Evolutionary conservation across 805 yeast species (phyloP).

Genomic region (Hanseniaspora meyeri): DNA sequence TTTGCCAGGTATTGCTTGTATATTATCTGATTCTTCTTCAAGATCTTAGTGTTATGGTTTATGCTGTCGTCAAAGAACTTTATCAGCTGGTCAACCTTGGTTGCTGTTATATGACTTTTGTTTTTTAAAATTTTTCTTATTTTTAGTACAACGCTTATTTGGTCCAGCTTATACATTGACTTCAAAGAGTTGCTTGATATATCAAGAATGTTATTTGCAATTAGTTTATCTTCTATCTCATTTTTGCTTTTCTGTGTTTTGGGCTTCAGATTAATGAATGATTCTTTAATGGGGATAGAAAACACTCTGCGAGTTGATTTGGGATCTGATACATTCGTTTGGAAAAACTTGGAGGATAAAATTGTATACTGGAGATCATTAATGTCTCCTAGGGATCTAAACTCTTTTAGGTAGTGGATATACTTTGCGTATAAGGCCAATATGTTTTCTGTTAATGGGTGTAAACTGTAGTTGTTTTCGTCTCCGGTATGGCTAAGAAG

Average conservation of each 20-base stretch:
- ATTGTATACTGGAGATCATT: slow-evolving; percentile 43
- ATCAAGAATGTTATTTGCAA: not conserved
- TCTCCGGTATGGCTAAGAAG: not conserved
- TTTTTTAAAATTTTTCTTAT: not conserved
- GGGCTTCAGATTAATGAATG: slow-evolving; percentile 12
- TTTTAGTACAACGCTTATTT: not conserved
- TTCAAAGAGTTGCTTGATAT: not conserved
- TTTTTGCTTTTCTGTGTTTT: not conserved
- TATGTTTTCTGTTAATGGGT: not conserved
- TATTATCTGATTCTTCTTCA: not conserved
- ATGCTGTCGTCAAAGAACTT: not conserved
- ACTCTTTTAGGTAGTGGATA: not conserved
- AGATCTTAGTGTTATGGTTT: not conserved
- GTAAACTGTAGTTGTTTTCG: not conserved
- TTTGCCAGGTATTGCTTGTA: slow-evolving; percentile 5
- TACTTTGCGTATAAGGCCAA: not conserved
- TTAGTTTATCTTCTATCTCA: slow-evolving; percentile 4
- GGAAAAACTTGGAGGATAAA: slow-evolving; percentile 32
- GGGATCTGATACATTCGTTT: slow-evolving; percentile 18
- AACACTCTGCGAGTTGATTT: slow-evolving; percentile 10
- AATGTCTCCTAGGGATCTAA: slow-evolving; percentile 14
- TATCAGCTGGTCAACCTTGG: not conserved
- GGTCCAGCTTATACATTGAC: not conserved
- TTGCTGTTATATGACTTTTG: not conserved
- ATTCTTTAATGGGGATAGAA: slow-evolving; percentile 4